Evolutionary conservation across 1,284 basidiomycete species (phyloP), one percentile per base, ranked within the genome.

Genomic region (Rhodotorula sp.): DNA sequence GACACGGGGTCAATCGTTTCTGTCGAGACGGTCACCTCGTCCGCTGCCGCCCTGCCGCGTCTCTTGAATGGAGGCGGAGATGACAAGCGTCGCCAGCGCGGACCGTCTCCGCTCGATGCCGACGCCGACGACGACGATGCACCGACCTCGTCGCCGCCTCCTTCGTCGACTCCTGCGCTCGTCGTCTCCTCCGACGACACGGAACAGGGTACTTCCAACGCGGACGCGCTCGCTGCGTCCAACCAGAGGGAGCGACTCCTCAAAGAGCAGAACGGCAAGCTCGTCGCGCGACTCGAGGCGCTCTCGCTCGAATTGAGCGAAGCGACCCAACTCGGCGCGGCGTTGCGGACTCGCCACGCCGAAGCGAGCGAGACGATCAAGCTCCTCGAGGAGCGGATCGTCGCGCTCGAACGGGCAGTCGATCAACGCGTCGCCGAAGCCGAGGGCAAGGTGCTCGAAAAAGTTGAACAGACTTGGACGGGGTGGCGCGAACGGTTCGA

Each of bases 361-460:
- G 85, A 87, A 33, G 91, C 93, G 2, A 90, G 91, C 77, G 84
- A 84, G 45, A 91, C 90, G 0, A 94, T 97, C 76, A 85, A 85
- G 29, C 82, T 84, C 0, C 83, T 98, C 29, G 91, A 95, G 77
- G 83, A 85, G 44, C 80, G 83, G 20, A 81, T 86, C 24, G 79
- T 78, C 15, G 78, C 79, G 3, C 77, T 85, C 20, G 85, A 86
- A 73, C 80, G 84, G 70, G 83, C 83, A 1, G 81, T 61, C 57
- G 78, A 66, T 67, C 56, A 30, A 68, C 59, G 77, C 82, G 64
- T 80, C n/a, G 60, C 80, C 61, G 84, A 84, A 3, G 79, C 58
- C 8, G 72, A 88, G 49, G 85, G 84, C 2, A 33, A 49, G 4
- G 60, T 37, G 18, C 33, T 57, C 22, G 14, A 44, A 24, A 79